These are phyloP conservation scores for Mesotaenium endlicherianum DNA, from an alignment of 139 green algal species.

Conservation along the genomic window DNA sequence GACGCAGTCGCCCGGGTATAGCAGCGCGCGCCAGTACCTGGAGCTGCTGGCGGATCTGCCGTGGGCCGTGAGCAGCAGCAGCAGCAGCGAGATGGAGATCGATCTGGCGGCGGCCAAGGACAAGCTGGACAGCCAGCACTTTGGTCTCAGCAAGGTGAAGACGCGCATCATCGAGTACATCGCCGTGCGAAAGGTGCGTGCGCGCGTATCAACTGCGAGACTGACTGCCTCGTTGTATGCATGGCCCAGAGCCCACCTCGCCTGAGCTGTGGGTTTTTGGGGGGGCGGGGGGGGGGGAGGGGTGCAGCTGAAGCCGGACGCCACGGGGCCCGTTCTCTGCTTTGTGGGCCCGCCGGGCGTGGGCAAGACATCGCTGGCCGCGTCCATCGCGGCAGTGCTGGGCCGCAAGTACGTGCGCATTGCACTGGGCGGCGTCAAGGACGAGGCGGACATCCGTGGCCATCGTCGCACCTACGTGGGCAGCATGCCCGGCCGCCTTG, in stretches of 20 bases:
- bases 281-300: neutral
- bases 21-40: slow-evolving; percentile 64
- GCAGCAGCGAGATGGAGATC: slow-evolving; percentile 3
- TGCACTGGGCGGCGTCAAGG: slow-evolving; percentile 58
- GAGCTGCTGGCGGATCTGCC: slow-evolving; percentile 74
- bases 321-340: slow-evolving; percentile 53
- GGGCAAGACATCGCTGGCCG: slow-evolving; percentile 61
- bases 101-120: slow-evolving; percentile 56
- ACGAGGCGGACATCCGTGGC: slow-evolving; percentile 64
- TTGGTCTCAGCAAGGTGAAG: slow-evolving; percentile 57
- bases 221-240: too few species aligned
- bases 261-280: neutral
- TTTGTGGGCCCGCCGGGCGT: slow-evolving; percentile 62
- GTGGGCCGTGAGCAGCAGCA: slow-evolving; percentile 52
- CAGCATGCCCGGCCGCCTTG: slow-evolving; percentile 55
- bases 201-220: too few species aligned
- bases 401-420: slow-evolving; percentile 50
- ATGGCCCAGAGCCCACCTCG: too few species aligned
- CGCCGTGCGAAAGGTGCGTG: slow-evolving; percentile 66
- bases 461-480: slow-evolving; percentile 64
- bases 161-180: slow-evolving; percentile 73
- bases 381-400: slow-evolving; percentile 54
- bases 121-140: slow-evolving; percentile 50
- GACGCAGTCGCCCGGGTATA: slow-evolving; percentile 60
- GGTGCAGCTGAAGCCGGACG: slow-evolving; percentile 9